Conservation (phyloP, 306 rosid species). For the Cucurbita pepo region DNA sequence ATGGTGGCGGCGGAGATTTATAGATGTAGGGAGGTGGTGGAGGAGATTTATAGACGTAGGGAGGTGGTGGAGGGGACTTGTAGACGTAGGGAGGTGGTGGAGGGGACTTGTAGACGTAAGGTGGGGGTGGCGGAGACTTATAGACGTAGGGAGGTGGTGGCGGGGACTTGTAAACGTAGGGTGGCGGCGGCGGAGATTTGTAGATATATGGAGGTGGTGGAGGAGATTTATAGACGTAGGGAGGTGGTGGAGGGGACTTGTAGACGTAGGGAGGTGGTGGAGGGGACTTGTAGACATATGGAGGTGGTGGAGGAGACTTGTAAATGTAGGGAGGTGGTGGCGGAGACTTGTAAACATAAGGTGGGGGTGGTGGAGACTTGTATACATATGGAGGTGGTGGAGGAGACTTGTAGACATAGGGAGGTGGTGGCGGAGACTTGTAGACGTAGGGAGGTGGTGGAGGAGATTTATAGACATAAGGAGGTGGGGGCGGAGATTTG, state of each 20-base stretch:
- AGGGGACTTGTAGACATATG: background rate
- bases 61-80: background rate
- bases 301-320: background rate
- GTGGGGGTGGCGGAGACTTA: conserved; percentile 6
- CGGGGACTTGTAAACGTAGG: background rate
- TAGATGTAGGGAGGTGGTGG: background rate
- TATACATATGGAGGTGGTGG: conserved; percentile 5
- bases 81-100: background rate
- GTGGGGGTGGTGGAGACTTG: background rate
- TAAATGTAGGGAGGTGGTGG: background rate
- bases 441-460: background rate
- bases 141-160: conserved; percentile 8
- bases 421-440: background rate
- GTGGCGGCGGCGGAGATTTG: background rate
- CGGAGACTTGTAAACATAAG: background rate
- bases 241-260: background rate
- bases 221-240: background rate
- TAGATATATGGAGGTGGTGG: background rate
- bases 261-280: background rate
- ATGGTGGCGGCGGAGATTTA: conserved; percentile 2
- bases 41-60: background rate
- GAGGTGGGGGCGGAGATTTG: background rate
- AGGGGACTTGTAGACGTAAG: background rate
- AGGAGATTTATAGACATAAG: background rate
- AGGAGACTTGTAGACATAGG: background rate